Conservation (phyloP, 192 early-diverging fungal genomes). For the Dispira simplex region DNA sequence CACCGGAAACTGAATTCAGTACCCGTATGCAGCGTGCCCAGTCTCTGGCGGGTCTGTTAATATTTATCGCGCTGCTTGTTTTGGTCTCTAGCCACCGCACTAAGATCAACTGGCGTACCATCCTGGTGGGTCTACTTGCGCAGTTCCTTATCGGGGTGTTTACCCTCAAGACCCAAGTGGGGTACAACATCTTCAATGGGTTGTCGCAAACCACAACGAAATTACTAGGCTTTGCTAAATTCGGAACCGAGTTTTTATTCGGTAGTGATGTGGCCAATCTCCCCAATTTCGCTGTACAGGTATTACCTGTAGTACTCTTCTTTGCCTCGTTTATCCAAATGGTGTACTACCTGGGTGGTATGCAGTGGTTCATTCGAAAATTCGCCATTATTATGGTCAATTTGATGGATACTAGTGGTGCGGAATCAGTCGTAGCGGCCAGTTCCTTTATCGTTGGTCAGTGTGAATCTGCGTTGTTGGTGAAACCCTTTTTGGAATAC, state of each 20-base stretch:
- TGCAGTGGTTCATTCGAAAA: constrained; percentile 63
- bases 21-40: constrained; percentile 57
- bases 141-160: constrained; percentile 72
- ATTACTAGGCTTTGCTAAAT: constrained; percentile 50
- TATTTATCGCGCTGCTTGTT: constrained; percentile 32
- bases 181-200: constrained; percentile 58
- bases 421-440: constrained; percentile 68
- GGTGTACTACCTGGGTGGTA: constrained; percentile 65
- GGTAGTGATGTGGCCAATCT: constrained; percentile 29
- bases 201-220: constrained; percentile 31
- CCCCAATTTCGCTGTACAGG: constrained; percentile 41
- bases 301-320: constrained; percentile 78
- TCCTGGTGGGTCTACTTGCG: constrained; percentile 44
- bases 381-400: constrained; percentile 44
- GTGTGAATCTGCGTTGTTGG: constrained; percentile 65
- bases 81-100: constrained; percentile 42
- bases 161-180: constrained; percentile 53
- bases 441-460: constrained; percentile 79
- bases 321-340: constrained; percentile 76
- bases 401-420: constrained; percentile 59
- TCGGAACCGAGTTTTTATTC: constrained; percentile 56
- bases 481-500: constrained; percentile 63
- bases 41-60: constrained; percentile 49
- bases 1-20: constrained; percentile 24
- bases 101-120: constrained; percentile 58